phyloP scores from a whole-genome alignment of 208 protist species.

The Trypanosoma platydactyli region DNA sequence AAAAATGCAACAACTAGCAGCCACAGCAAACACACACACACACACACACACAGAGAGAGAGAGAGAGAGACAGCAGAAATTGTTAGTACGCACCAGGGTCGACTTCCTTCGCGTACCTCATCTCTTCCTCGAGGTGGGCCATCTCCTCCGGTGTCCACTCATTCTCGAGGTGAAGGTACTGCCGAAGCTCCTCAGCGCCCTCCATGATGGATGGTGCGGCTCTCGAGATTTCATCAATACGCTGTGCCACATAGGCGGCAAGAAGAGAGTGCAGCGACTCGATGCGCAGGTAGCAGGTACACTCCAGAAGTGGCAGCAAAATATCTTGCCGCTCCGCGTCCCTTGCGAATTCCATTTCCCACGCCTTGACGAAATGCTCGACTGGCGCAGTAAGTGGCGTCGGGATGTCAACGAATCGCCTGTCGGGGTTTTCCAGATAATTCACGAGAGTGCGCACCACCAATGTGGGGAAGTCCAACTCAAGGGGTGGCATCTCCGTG shows the following conservation, averaged over 20 bases:
- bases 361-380: slow-evolving; percentile 25
- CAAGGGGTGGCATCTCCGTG: slow-evolving; percentile 13
- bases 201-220: slow-evolving; percentile 67
- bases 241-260: slow-evolving; percentile 52
- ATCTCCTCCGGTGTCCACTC: slow-evolving; percentile 78
- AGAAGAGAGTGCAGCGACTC: slow-evolving; percentile 45
- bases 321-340: slow-evolving; percentile 38
- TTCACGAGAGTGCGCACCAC: slow-evolving; percentile 12
- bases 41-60: no score
- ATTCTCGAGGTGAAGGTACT: slow-evolving; percentile 67
- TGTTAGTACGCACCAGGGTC: slow-evolving; percentile 55
- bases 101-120: slow-evolving; percentile 69
- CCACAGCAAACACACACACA: no score
- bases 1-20: slow-evolving; percentile 17
- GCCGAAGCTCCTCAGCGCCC: slow-evolving; percentile 53
- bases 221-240: slow-evolving; percentile 60
- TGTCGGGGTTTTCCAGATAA: slow-evolving; percentile 26
- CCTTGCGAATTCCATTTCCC: slow-evolving; percentile 49
- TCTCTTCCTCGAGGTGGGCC: slow-evolving; percentile 57
- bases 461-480: slow-evolving; percentile 23
- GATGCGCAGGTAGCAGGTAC: slow-evolving; percentile 49
- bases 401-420: slow-evolving; percentile 40
- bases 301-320: slow-evolving; percentile 49
- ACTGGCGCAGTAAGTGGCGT: slow-evolving; percentile 41
- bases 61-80: slow-evolving; percentile 8